These are phyloP conservation scores for Trichoderma simmonsii DNA, from an alignment of 2,329 filamentous ascomycete genomes.

Conservation along the genomic window DNA sequence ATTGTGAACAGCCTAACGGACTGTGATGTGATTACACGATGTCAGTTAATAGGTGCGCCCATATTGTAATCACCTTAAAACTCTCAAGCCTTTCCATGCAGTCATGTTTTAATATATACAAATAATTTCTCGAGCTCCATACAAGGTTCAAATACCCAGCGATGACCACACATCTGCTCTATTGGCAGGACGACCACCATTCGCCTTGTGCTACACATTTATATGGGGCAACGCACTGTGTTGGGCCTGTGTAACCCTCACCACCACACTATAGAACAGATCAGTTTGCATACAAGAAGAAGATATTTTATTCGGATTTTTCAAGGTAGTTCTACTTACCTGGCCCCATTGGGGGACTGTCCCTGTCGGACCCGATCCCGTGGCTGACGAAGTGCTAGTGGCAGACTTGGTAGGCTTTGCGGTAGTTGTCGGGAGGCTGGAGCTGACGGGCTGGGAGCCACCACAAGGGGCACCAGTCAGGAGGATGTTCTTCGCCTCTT, in stretches of 20 bases:
- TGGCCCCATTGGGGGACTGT: background rate
- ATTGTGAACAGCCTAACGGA: background rate
- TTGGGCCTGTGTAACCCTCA: background rate
- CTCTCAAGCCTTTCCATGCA: background rate
- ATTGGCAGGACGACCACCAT: background rate
- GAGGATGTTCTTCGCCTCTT: conserved; percentile 4
- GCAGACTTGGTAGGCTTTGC: background rate
- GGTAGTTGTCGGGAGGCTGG: background rate
- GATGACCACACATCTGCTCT: background rate
- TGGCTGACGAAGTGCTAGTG: background rate
- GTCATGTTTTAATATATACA: background rate
- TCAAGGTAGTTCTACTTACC: background rate
- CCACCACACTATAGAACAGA: background rate
- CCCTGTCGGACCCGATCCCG: background rate
- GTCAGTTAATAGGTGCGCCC: background rate
- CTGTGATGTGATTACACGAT: background rate
- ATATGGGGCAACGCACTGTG: background rate
- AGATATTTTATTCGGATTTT: background rate
- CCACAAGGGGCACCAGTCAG: background rate
- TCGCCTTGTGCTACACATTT: background rate
- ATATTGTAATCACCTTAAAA: background rate
- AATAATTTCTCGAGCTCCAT: background rate
- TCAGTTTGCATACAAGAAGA: background rate
- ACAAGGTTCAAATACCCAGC: background rate
- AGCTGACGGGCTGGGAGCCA: background rate